Conservation (phyloP, 805 yeast genomes). For the Komagataella phaffii region DNA sequence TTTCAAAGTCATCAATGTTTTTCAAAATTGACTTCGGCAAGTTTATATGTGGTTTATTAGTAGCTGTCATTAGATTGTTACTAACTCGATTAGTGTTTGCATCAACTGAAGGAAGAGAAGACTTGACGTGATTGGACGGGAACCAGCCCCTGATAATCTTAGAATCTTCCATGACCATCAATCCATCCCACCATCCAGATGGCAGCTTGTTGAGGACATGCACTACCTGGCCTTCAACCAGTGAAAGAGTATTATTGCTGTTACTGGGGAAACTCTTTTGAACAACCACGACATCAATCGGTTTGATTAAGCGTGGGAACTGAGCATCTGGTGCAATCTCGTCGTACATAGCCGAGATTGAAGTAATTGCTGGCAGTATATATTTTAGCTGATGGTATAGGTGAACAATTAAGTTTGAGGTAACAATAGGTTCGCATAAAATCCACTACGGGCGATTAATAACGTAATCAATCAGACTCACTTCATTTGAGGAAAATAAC, state of each 20-base stretch:
- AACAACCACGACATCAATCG: slow-evolving; percentile 46
- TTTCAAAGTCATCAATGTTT: slow-evolving; percentile 2
- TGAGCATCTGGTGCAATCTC: background rate
- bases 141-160: slow-evolving; percentile 67
- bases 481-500: too few species aligned
- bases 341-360: background rate
- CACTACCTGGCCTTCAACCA: slow-evolving; percentile 54
- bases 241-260: slow-evolving; percentile 34
- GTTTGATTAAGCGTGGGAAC: slow-evolving; percentile 10
- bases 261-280: slow-evolving; percentile 41
- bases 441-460: background rate
- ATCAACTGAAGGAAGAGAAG: slow-evolving; percentile 12
- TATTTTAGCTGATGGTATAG: background rate
- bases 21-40: slow-evolving; percentile 5
- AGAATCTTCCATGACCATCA: slow-evolving; percentile 25
- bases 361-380: background rate
- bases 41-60: slow-evolving; percentile 4
- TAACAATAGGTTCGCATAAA: background rate
- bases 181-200: slow-evolving; percentile 86
- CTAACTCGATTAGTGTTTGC: slow-evolving; percentile 14
- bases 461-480: background rate
- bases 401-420: background rate
- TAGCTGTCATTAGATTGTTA: background rate
- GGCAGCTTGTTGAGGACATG: slow-evolving; percentile 53
- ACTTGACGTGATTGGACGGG: slow-evolving; percentile 49